Evolutionary conservation across 768 basidiomycete genomes (phyloP).

Genomic region (Lentinula edodes): DNA sequence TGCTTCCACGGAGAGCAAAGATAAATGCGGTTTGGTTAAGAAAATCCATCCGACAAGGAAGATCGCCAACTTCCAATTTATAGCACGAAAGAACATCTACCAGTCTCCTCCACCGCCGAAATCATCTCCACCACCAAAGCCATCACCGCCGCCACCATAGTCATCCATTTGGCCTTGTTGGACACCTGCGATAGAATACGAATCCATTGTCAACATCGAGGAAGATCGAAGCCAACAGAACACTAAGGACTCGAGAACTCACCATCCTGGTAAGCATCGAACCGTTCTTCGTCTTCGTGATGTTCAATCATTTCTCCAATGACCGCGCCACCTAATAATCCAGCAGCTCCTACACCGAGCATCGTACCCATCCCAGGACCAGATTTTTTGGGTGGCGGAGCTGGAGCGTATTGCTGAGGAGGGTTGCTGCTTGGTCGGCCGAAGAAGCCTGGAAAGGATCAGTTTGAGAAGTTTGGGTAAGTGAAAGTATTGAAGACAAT

Average conservation of each 20-base stretch:
- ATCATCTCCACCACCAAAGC: background rate
- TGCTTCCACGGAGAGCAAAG: background rate
- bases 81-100: background rate
- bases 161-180: constrained; percentile 2
- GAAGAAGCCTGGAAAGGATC: constrained; percentile 22
- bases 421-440: constrained; percentile 22
- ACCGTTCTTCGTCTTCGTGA: constrained; percentile 4
- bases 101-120: background rate
- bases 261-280: constrained; percentile 8
- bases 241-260: background rate
- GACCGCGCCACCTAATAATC: constrained; percentile 59
- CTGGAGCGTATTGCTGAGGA: constrained; percentile 32
- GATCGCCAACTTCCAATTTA: too few species aligned
- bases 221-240: background rate
- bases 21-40: background rate
- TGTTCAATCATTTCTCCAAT: constrained; percentile 46
- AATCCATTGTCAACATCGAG: background rate
- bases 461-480: background rate
- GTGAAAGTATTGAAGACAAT: background rate
- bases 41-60: background rate
- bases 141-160: background rate
- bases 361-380: constrained; percentile 48
- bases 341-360: constrained; percentile 44
- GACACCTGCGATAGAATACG: background rate
- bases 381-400: constrained; percentile 32